phyloP scores from a whole-genome alignment of 1,139 yeast species.

The Pichia sorboxylosa region DNA sequence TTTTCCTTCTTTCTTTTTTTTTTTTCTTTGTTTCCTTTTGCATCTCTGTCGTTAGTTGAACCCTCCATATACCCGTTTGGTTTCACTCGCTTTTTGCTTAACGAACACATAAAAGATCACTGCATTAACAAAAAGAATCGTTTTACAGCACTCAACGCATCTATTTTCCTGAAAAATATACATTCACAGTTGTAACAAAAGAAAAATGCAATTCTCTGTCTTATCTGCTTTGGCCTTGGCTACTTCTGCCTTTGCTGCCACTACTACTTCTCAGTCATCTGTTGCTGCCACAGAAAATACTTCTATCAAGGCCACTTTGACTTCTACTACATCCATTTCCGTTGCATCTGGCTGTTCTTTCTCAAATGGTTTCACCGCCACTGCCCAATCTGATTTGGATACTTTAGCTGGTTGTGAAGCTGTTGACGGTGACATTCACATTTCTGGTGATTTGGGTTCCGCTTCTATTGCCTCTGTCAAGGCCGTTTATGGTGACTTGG shows the following conservation, averaged over 20 bases:
- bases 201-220: too few species aligned
- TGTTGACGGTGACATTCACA: conserved; percentile 65
- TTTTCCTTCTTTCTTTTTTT: neutral
- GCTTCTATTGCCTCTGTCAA: conserved; percentile 47
- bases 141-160: too few species aligned
- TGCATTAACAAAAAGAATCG: too few species aligned
- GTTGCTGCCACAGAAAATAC: conserved; percentile 6
- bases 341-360: conserved; percentile 48
- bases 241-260: conserved; percentile 4
- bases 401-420: conserved; percentile 63
- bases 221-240: conserved; percentile 7
- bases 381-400: conserved; percentile 71
- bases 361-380: conserved; percentile 43
- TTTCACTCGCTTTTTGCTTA: too few species aligned
- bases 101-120: too few species aligned
- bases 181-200: too few species aligned
- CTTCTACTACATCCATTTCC: conserved; percentile 29
- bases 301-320: conserved; percentile 22
- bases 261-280: neutral
- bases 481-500: conserved; percentile 66
- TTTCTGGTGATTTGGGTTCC: conserved; percentile 50
- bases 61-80: too few species aligned
- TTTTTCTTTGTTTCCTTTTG: neutral
- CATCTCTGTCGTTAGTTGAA: too few species aligned
- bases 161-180: neutral